phyloP scores from a whole-genome alignment of 805 yeast genomes.

The Starmerella vaccinii region DNA sequence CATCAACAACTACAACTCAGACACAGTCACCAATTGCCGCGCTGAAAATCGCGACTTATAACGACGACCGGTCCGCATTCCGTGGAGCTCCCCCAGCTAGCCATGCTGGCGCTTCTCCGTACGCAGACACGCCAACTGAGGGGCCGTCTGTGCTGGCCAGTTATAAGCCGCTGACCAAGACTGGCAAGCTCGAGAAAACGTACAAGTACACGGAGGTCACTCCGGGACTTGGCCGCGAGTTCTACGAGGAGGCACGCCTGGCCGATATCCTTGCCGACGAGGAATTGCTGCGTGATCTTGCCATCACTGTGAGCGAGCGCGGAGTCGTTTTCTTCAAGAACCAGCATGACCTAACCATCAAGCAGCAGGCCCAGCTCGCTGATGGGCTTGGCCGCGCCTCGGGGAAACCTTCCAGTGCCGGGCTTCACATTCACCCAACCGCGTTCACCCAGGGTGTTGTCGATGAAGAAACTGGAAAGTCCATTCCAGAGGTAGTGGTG shows the following conservation, averaged over 20 bases:
- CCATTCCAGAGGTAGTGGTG: conserved; percentile 12
- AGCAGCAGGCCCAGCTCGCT: conserved; percentile 22
- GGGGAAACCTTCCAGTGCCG: conserved; percentile 11
- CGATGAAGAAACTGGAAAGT: conserved; percentile 3
- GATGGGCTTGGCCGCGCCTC: conserved; percentile 9
- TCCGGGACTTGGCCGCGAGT: conserved; percentile 10
- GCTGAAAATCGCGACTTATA: background rate
- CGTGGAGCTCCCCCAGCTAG: background rate
- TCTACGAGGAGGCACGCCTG: conserved; percentile 8
- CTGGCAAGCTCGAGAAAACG: conserved; percentile 9
- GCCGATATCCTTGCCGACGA: conserved; percentile 9
- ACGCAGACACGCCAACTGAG: conserved; percentile 1
- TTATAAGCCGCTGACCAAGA: background rate
- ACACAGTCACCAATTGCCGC: background rate
- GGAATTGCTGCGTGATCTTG: conserved; percentile 34
- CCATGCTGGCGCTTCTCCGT: conserved; percentile 9
- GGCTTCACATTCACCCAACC: conserved; percentile 16
- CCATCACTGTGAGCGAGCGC: conserved; percentile 37
- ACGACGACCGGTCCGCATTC: background rate
- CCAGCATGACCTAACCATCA: conserved; percentile 31
- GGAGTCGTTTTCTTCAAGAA: conserved; percentile 41
- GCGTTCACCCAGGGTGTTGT: conserved; percentile 12
- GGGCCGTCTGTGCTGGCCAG: background rate
- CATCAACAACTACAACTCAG: too few relatives aligned
- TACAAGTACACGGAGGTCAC: conserved; percentile 14